Conservation (phyloP, 2,329 filamentous ascomycete species). For the Aureobasidium sp. region DNA sequence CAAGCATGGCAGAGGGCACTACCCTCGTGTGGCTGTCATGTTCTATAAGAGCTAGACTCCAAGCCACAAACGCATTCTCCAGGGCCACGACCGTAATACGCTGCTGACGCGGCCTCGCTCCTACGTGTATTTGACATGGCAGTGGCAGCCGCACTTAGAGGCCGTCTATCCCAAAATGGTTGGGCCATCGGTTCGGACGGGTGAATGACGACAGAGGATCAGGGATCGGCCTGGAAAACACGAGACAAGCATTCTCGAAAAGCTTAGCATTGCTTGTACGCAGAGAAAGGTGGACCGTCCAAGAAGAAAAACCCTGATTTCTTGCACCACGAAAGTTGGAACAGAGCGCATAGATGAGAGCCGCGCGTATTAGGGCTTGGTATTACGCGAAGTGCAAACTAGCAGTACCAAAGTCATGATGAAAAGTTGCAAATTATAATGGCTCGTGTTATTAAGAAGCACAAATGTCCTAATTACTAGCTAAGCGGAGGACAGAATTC, state of each 20-base stretch:
- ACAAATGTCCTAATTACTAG: too few relatives aligned
- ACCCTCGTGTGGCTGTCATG: constrained; percentile 5
- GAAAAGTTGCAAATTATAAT: neutral
- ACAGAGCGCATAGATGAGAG: neutral
- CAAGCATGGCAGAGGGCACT: neutral
- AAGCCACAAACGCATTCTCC: constrained; percentile 1
- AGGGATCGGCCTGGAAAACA: neutral
- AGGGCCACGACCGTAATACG: neutral
- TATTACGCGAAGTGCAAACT: neutral
- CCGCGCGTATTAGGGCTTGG: neutral
- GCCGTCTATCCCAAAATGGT: neutral
- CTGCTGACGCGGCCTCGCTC: constrained; percentile 2
- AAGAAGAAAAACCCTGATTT: neutral
- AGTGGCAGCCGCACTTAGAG: neutral
- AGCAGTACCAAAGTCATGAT: neutral
- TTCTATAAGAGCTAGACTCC: neutral
- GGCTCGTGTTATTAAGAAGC: too few relatives aligned
- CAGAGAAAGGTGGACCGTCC: neutral
- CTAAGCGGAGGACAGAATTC: too few relatives aligned
- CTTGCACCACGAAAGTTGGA: neutral
- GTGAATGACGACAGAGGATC: constrained; percentile 3
- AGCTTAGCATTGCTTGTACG: neutral
- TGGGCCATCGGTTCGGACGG: neutral
- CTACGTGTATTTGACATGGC: neutral
- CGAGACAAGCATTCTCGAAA: constrained; percentile 1